Conservation (phyloP, 495 filamentous ascomycete species). For the Hyaloscypha bicolor region DNA sequence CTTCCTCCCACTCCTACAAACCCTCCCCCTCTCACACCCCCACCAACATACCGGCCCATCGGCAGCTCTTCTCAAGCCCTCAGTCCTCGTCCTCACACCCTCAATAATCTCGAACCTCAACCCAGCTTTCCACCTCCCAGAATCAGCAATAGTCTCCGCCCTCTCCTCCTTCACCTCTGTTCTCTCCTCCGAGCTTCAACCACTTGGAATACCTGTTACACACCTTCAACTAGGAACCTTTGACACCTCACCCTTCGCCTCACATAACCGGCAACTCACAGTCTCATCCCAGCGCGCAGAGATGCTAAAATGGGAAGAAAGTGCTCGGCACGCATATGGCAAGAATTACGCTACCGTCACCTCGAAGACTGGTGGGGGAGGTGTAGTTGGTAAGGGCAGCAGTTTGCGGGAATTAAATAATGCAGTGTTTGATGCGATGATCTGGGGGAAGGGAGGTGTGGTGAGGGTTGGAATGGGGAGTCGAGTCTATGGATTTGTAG, state of each 20-base stretch:
- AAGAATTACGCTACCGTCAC: slow-evolving; percentile 57
- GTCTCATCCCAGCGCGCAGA: slow-evolving; percentile 47
- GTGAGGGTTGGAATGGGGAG: slow-evolving; percentile 82
- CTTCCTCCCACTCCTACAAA: slow-evolving; percentile 79
- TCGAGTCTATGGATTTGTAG: slow-evolving; percentile 80
- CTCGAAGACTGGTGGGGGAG: slow-evolving; percentile 41
- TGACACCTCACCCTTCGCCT: slow-evolving; percentile 57
- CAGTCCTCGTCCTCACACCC: slow-evolving; percentile 80
- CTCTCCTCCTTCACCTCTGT: slow-evolving; percentile 78
- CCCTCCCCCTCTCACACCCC: slow-evolving; percentile 40
- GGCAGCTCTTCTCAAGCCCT: slow-evolving; percentile 45
- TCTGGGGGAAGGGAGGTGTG: slow-evolving; percentile 49
- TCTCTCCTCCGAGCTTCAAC: slow-evolving; percentile 72
- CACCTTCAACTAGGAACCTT: slow-evolving; percentile 88
- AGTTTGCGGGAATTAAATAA: slow-evolving; percentile 76
- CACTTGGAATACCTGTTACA: slow-evolving; percentile 72
- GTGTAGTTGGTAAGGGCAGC: slow-evolving; percentile 58
- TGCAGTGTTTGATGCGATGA: slow-evolving; percentile 84
- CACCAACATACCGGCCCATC: slow-evolving; percentile 41
- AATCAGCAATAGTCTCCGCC: slow-evolving; percentile 76
- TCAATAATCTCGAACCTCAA: slow-evolving; percentile 81
- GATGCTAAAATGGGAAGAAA: slow-evolving; percentile 64
- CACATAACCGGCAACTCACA: slow-evolving; percentile 27
- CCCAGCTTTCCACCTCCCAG: slow-evolving; percentile 81
- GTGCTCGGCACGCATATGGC: slow-evolving; percentile 53